Evolutionary conservation across 257 asterid species (phyloP), one percentile per base, ranked within the genome.

Genomic region (Przewalskia tangutica): DNA sequence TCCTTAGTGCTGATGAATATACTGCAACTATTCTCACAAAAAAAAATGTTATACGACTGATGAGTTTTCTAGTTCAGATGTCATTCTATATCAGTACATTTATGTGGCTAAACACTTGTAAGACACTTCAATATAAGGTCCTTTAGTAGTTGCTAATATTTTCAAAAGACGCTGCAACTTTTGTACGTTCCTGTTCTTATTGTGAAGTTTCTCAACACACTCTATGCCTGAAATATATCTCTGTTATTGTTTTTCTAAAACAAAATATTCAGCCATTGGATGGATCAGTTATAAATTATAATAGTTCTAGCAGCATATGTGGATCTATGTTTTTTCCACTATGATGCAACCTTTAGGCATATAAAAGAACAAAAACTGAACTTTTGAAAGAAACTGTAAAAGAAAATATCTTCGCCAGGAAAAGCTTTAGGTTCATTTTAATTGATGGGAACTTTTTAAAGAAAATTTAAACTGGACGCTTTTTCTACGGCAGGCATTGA

Each of bases 401-500:
- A 17, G 54, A 67, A 40, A 5, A 8, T 17, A 42, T 40, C n/a
- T n/a, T n/a, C 77, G 40, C 54, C 54, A 67, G 34, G 77, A 68
- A 4, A 18, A 18, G 55, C 27, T 42, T 65, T 10, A 42, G 77
- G 42, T 70, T 70, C 56, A 44, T 70, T 42, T 44, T 44, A 70
- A 42, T 10, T 42, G 38, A 70, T 70, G 55, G 55, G 56, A 67
- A 5, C 38, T 42, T 20, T 60, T 23, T 13, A 60, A 40, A 79
- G 13, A 14, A 16, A 13, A 7, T 51, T 55, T 46, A 54, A 50
- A 65, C 78, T 65, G 59, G 80, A 81, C 23, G 62, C 44, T 65
- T 66, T 88, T 82, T 62, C 50, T 84, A 70, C 46, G 77, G 86
- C 93, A 94, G 99, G 81, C 81, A 83, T 84, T 91, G 82, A 89